Conservation (phyloP, 1,284 basidiomycete genomes). For the Marasmius oreades region DNA sequence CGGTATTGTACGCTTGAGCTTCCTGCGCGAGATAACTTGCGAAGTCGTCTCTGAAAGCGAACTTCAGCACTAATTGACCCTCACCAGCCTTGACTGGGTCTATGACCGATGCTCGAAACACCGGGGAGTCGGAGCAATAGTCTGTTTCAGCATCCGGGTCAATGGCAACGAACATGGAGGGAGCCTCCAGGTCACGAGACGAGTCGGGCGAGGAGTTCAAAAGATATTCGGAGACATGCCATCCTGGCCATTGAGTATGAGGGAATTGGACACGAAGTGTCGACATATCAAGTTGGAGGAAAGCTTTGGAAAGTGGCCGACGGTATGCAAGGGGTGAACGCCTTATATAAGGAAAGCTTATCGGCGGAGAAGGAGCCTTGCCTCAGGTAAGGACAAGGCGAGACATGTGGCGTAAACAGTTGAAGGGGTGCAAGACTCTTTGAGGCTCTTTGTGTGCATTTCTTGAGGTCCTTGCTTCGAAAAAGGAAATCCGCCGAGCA, state of each 20-base stretch:
- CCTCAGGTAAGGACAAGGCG: too few species aligned
- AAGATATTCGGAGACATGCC: slow-evolving; percentile 27
- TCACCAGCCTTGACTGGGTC: slow-evolving; percentile 5
- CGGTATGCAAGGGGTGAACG: background rate
- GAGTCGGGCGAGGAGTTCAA: slow-evolving; percentile 18
- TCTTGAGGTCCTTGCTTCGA: too few species aligned
- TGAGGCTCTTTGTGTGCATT: too few species aligned
- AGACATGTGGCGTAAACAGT: too few species aligned
- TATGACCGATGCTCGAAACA: slow-evolving; percentile 29
- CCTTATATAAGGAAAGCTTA: background rate
- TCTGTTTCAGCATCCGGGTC: slow-evolving; percentile 28
- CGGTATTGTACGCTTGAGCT: slow-evolving; percentile 27
- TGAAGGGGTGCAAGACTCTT: too few species aligned
- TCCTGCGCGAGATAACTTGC: slow-evolving; percentile 30
- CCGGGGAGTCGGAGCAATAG: slow-evolving; percentile 33
- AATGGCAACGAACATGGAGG: slow-evolving; percentile 22
- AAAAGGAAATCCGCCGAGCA: too few species aligned
- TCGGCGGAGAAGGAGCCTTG: slow-evolving; percentile 1
- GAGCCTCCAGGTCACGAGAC: background rate
- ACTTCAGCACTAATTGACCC: slow-evolving; percentile 27
- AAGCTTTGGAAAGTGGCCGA: background rate
- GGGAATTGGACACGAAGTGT: slow-evolving; percentile 31
- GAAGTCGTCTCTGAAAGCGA: slow-evolving; percentile 34
- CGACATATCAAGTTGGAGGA: background rate
- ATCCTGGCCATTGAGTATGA: slow-evolving; percentile 29